Evolutionary conservation across 2,329 filamentous ascomycete species (phyloP).

Genomic region (Exserohilum turcica): DNA sequence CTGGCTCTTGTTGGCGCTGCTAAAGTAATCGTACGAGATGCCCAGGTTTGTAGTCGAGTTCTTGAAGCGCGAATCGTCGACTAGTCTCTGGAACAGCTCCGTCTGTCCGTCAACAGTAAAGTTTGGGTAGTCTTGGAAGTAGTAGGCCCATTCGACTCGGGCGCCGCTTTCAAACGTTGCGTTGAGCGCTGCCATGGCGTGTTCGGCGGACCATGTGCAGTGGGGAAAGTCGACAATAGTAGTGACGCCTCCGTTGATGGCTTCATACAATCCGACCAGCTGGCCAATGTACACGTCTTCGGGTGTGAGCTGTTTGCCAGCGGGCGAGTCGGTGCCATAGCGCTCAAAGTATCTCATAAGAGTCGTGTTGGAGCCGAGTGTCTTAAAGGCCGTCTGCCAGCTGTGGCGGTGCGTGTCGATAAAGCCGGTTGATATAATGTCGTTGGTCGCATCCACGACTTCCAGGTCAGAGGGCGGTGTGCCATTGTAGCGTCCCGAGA

Average conservation of each 20-base stretch:
- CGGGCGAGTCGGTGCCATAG: slow-evolving; percentile 15
- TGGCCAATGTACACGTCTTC: slow-evolving; percentile 33
- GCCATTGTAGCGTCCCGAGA: slow-evolving; percentile 12
- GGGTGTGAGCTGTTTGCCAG: slow-evolving; percentile 11
- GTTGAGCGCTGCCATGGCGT: slow-evolving; percentile 53
- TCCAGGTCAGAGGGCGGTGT: slow-evolving; percentile 36
- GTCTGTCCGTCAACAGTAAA: slow-evolving; percentile 7
- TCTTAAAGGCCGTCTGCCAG: slow-evolving; percentile 62
- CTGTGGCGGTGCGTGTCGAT: slow-evolving; percentile 59
- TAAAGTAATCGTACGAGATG: slow-evolving; percentile 12
- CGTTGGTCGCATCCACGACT: slow-evolving; percentile 52
- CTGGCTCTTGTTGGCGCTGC: slow-evolving; percentile 4
- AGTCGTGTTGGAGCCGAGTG: slow-evolving; percentile 58
- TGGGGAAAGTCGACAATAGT: slow-evolving; percentile 50
- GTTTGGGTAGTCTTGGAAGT: slow-evolving; percentile 9
- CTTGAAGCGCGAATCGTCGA: not conserved
- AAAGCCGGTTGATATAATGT: slow-evolving; percentile 62
- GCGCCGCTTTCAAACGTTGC: slow-evolving; percentile 55
- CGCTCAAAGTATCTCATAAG: slow-evolving; percentile 21
- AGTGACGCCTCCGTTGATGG: slow-evolving; percentile 59
- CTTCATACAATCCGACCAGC: slow-evolving; percentile 53
- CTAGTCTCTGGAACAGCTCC: slow-evolving; percentile 4
- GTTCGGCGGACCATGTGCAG: slow-evolving; percentile 49
- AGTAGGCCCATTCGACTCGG: slow-evolving; percentile 1
- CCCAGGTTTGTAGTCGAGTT: slow-evolving; percentile 5